phyloP scores from a whole-genome alignment of 1,284 basidiomycete genomes.

The Phellinidium pouzarii region DNA sequence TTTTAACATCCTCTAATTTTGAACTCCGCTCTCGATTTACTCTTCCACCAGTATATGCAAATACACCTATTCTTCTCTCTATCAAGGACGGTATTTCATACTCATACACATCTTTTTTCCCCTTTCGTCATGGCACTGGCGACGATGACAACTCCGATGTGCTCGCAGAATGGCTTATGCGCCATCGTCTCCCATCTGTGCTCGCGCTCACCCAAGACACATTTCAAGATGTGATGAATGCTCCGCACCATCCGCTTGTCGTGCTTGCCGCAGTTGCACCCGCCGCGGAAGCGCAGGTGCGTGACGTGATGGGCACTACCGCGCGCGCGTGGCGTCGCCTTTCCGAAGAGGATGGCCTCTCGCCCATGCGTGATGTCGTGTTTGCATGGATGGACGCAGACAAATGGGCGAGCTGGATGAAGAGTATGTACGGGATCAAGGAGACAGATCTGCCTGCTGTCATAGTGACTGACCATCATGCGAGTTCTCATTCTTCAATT shows the following conservation, averaged over 20 bases:
- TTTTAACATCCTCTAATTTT: conserved; percentile 50
- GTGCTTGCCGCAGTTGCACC: conserved; percentile 56
- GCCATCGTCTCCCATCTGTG: conserved; percentile 63
- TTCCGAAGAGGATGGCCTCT: conserved; percentile 41
- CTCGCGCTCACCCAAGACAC: conserved; percentile 67
- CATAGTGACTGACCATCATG: conserved; percentile 76
- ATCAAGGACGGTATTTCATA: conserved; percentile 64
- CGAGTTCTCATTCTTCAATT: conserved; percentile 32
- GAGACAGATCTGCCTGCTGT: conserved; percentile 45
- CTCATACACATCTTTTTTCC: conserved; percentile 35
- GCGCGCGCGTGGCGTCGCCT: conserved; percentile 29
- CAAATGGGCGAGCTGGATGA: conserved; percentile 80
- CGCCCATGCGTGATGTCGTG: conserved; percentile 54
- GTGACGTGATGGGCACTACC: conserved; percentile 39
- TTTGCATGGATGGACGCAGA: conserved; percentile 83
- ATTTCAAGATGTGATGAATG: conserved; percentile 80
- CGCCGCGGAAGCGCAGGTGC: background rate
- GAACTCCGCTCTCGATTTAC: conserved; percentile 47
- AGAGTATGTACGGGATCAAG: conserved; percentile 75
- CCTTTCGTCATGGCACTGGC: conserved; percentile 23
- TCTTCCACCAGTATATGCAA: conserved; percentile 34
- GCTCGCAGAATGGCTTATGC: conserved; percentile 46
- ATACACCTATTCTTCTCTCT: conserved; percentile 57
- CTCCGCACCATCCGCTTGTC: conserved; percentile 64
- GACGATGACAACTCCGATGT: conserved; percentile 23